Conservation (phyloP, 345 rosid genomes). For the Laguncularia racemosa region DNA sequence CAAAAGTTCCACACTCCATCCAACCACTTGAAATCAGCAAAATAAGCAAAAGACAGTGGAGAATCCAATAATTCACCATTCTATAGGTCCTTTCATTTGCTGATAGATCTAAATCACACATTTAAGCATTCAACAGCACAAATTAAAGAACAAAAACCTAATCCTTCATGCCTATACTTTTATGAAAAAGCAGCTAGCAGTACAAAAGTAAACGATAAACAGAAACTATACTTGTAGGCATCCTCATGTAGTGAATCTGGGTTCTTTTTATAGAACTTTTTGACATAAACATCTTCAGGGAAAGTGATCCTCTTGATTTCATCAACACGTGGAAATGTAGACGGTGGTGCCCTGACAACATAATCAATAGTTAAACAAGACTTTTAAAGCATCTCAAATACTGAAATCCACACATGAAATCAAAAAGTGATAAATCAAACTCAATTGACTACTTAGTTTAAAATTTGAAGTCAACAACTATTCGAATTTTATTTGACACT, state of each 20-base stretch:
- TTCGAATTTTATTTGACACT: no score
- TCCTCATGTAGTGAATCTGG: constrained; percentile 49
- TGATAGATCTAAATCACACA: no score
- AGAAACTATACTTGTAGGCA: constrained; percentile 49
- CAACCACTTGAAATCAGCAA: no score
- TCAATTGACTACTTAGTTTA: no score
- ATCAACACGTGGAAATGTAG: constrained; percentile 57
- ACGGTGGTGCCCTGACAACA: constrained; percentile 57
- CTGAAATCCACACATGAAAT: no score
- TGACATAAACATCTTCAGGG: constrained; percentile 72
- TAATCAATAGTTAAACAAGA: background rate
- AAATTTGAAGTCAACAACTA: no score
- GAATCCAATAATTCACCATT: no score
- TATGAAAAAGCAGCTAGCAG: background rate
- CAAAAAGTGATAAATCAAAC: no score
- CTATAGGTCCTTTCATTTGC: no score
- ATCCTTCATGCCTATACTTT: background rate
- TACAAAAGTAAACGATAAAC: constrained; percentile 1
- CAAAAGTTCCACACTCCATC: no score
- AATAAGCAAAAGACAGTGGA: no score
- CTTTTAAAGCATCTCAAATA: background rate
- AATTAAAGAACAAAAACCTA: background rate
- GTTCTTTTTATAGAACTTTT: constrained; percentile 54
- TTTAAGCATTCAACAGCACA: no score
- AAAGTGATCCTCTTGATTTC: constrained; percentile 64